phyloP scores from a whole-genome alignment of 345 rosid species.

The Ailanthus altissimus region DNA sequence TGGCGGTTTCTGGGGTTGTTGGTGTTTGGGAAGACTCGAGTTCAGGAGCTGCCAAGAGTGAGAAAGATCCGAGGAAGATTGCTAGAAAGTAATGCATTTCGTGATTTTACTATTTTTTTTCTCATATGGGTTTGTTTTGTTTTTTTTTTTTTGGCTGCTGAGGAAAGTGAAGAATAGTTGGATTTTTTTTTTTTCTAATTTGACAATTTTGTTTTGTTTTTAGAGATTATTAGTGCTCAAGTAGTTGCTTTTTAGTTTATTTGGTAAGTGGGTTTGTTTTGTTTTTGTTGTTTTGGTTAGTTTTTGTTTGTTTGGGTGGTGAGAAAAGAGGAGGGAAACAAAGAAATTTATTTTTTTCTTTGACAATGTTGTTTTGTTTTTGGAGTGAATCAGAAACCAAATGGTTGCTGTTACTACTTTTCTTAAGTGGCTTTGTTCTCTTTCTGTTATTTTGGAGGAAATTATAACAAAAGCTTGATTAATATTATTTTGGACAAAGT shows the following conservation, averaged over 20 bases:
- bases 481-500: background rate
- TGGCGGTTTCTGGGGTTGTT: background rate
- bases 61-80: conserved; percentile 65
- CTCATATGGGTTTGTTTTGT: background rate
- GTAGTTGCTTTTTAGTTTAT: background rate
- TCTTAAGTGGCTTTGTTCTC: background rate
- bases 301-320: background rate
- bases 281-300: background rate
- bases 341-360: background rate
- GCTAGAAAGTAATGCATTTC: conserved; percentile 42
- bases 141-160: background rate
- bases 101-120: background rate
- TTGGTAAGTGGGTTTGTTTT: background rate
- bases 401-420: background rate
- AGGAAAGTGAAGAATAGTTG: background rate
- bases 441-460: background rate
- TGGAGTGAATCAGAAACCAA: background rate
- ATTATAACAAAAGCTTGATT: too few relatives aligned
- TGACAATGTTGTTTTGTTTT: background rate
- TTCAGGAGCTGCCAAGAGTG: conserved; percentile 1
- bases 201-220: background rate
- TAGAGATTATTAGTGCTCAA: background rate
- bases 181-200: background rate
- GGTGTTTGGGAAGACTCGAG: conserved; percentile 9
- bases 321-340: background rate